Evolutionary conservation across 2,329 filamentous ascomycete species (phyloP).

Genomic region (Lithohypha guttulata): DNA sequence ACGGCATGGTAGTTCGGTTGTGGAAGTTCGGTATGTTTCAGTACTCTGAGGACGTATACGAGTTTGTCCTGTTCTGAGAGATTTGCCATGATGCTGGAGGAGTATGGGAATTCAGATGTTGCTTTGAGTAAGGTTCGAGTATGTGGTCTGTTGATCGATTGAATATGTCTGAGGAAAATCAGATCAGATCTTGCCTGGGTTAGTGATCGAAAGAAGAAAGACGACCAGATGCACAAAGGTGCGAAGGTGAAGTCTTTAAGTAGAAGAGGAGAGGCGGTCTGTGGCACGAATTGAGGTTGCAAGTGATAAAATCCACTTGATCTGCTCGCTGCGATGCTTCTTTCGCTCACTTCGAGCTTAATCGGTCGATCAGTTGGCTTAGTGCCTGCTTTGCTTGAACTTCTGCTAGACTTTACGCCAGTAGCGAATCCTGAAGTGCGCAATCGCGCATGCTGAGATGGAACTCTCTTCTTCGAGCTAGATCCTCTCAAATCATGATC

Average conservation of each 20-base stretch:
- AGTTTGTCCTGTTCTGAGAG: conserved; percentile 6
- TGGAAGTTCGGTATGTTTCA: conserved; percentile 11
- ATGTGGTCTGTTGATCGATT: background rate
- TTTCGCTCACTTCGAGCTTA: conserved; percentile 2
- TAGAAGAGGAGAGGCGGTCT: too few species aligned
- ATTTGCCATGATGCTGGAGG: background rate
- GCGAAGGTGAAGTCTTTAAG: too few species aligned
- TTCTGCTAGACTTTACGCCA: background rate
- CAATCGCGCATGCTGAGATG: too few species aligned
- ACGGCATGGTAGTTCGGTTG: conserved; percentile 12
- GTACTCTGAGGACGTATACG: conserved; percentile 9
- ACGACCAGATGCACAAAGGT: too few species aligned
- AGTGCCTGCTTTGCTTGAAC: background rate
- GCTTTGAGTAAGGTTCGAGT: background rate
- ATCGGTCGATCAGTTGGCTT: background rate
- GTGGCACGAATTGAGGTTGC: too few species aligned
- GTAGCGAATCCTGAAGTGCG: too few species aligned
- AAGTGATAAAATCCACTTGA: too few species aligned
- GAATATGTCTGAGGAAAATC: background rate
- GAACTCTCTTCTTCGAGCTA: too few species aligned
- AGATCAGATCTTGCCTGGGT: background rate
- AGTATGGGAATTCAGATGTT: background rate
- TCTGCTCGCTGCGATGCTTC: background rate
- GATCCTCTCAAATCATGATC: too few species aligned
- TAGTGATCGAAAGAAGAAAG: too few species aligned